Evolutionary conservation across 2,329 filamentous ascomycete genomes (phyloP).

Genomic region (Cladosporium halotolerans): DNA sequence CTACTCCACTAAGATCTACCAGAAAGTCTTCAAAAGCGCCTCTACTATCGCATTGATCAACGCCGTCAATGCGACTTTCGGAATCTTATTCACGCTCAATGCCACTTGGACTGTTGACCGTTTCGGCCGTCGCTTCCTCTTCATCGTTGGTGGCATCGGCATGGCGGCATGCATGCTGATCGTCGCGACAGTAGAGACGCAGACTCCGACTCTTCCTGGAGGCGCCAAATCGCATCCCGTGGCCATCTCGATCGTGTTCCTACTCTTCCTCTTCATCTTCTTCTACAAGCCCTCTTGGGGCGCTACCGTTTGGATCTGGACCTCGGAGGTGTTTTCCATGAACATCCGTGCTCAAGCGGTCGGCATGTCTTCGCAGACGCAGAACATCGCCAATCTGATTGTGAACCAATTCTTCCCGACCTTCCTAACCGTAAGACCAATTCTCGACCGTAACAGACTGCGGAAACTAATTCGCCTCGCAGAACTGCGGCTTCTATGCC

Average conservation of each 20-base stretch:
- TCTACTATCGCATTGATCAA: conserved; percentile 66
- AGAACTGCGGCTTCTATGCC: conserved; percentile 51
- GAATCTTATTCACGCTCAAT: conserved; percentile 61
- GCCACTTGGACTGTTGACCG: conserved; percentile 31
- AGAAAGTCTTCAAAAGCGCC: conserved; percentile 57
- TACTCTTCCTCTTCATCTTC: conserved; percentile 29
- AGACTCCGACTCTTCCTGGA: conserved; percentile 49
- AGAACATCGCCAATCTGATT: conserved; percentile 59
- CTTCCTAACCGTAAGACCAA: conserved; percentile 43
- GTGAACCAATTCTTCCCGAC: conserved; percentile 66
- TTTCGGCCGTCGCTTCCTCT: conserved; percentile 55
- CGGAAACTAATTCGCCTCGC: neutral
- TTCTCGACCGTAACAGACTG: neutral
- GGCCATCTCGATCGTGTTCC: conserved; percentile 62
- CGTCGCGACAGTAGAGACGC: conserved; percentile 51
- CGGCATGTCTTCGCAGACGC: conserved; percentile 55
- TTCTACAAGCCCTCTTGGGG: conserved; percentile 62
- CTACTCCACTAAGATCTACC: conserved; percentile 68
- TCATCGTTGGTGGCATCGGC: conserved; percentile 56
- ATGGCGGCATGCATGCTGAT: conserved; percentile 39
- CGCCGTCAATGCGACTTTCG: conserved; percentile 65
- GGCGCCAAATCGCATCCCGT: conserved; percentile 54
- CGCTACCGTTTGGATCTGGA: conserved; percentile 66
- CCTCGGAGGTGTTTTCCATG: conserved; percentile 63
- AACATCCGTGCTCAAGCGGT: conserved; percentile 67